Conservation (phyloP, 306 rosid genomes). For the Alnus rubra region DNA sequence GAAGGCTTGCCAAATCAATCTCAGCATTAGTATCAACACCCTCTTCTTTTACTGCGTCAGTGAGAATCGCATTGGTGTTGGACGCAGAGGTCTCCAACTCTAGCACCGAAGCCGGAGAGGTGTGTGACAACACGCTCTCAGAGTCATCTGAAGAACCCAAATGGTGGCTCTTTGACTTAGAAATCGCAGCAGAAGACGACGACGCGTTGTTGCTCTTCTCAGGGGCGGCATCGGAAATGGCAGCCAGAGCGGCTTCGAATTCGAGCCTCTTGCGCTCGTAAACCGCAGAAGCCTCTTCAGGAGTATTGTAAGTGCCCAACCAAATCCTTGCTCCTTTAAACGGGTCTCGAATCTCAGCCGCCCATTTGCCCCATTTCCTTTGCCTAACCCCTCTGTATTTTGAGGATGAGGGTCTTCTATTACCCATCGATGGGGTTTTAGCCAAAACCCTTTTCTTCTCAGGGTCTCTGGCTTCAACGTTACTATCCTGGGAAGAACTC, state of each 20-base stretch:
- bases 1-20: constrained; percentile 30
- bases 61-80: constrained; percentile 22
- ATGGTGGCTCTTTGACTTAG: constrained; percentile 18
- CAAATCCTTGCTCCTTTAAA: constrained; percentile 51
- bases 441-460: constrained; percentile 35
- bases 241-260: constrained; percentile 43
- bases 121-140: constrained; percentile 37
- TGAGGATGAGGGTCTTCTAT: constrained; percentile 26
- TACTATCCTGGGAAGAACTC: constrained; percentile 40
- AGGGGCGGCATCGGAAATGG: constrained; percentile 23
- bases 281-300: constrained; percentile 71
- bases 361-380: constrained; percentile 92
- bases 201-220: constrained; percentile 16
- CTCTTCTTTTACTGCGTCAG: constrained; percentile 30
- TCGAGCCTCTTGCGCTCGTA: constrained; percentile 58
- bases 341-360: constrained; percentile 92
- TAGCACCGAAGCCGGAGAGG: constrained; percentile 63
- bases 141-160: constrained; percentile 37
- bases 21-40: constrained; percentile 16
- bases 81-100: constrained; percentile 53
- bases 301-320: constrained; percentile 79
- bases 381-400: constrained; percentile 74
- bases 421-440: constrained; percentile 11
- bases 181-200: background rate
- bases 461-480: constrained; percentile 28